Evolutionary conservation across 371 early-diverging fungal species (phyloP), one percentile per base, ranked within the genome.

Genomic region (Mortierella sp.): DNA sequence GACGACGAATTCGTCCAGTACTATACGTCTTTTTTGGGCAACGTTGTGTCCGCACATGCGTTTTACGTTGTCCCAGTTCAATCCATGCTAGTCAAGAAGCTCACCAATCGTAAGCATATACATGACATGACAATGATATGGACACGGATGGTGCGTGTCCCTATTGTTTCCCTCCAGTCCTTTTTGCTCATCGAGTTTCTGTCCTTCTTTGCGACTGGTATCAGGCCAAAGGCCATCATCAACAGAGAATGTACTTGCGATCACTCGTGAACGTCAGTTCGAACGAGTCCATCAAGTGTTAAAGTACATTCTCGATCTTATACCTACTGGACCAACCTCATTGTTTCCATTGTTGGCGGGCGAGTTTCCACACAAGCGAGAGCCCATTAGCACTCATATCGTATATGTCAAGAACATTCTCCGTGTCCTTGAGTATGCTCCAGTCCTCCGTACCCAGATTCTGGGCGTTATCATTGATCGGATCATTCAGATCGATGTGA

Each of bases 401-500:
- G 81, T 84, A 10, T 98, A 90, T 67, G 71, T 93, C 45, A 85
- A 89, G 52, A 95, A 94, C 62, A 67, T 93, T n/a, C 79, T 97
- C 42, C 72, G 83, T 19, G 81, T 94, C 3, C 57, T 90, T 4
- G 87, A 91, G 8, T 97, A 97, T 72, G 90, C 89, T 0, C 91
- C 91, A 0, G 86, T 88, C 5, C 70, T 97, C 38, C 84, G 91
- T n/a, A 81, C 86, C 46, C 90, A 93, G 49, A 78, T 96, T 13
- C 73, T 96, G 27, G 74, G 83, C n/a, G 66, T 96, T 26, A 82
- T 92, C 0, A 81, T 98, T 31, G 95, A 95, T 45, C 83, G 91
- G 24, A 85, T 93, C 50, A 84, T 96, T 26, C 91, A 94, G 64
- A 87, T 98, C 31, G 98, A 98, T 79, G 97, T 90, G 84, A 74